Base-by-base conservation (phyloP, 352 stramenopile species). In the Globisporangium yorkense region DNA sequence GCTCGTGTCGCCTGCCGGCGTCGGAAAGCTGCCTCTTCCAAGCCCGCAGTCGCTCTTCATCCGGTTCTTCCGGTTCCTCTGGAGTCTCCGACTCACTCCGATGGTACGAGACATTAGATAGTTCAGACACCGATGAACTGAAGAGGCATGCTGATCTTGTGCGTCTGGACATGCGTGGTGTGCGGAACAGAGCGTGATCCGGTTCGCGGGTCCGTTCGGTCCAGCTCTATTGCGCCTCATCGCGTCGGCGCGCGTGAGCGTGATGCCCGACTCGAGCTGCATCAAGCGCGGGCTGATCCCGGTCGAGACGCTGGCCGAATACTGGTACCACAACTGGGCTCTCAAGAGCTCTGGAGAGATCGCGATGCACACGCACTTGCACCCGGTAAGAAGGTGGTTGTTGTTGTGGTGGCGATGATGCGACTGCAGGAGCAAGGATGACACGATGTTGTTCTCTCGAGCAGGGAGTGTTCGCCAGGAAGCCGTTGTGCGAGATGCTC, bases 301-400 rank as follows among this genome's bases (percentile, higher is more conserved):
- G 1, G 27, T 74, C 15, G 67, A 81, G 1, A 49, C 47, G 3
- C 43, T 88, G 7, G 74, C 71, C 1, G 58, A 75, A 27, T 89
- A 89, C 62, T 87, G 74, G 74, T 89, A 88, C 71, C 80, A 91
- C 66, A 91, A 89, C 54, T 91, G 80, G 80, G 78, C 74, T 0
- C 57, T 87, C 18, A 77, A 85, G 31, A 71, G 67, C 31, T 91
- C 80, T 9, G 73, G 78, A 7, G 80, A 89, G 56, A 67, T 87
- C 44, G 74, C 70, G 5, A 90, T 90, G 75, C 70, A 84, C 50
- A 87, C 77, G 16, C 80, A 91, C 31, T 49, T 91, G 33, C 52
- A 77, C 7, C 80, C 80, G 44, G 72, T 78, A 69, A 27, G 63
- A 35, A 3, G 27, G 12, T 39, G 39, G 10, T 55, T 10, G 20